phyloP scores from a whole-genome alignment of 108 stramenopile genomes.

The Cylindrotheca closterium region DNA sequence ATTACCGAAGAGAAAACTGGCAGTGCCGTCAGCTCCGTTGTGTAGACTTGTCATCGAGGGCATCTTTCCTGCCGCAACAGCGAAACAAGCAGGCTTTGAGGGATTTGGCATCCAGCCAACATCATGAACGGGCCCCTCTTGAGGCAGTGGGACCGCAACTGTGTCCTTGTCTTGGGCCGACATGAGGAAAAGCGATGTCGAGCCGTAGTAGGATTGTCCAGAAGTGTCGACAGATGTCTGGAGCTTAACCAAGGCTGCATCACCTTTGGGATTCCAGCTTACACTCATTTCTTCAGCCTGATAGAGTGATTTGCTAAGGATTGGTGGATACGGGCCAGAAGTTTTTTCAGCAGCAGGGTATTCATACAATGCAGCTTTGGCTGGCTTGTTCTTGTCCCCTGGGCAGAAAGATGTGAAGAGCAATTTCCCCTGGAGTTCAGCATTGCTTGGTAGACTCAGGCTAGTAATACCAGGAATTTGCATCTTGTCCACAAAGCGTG shows the following conservation, averaged over 20 bases:
- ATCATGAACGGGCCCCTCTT: slow-evolving; percentile 77
- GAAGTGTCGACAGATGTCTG: slow-evolving; percentile 93
- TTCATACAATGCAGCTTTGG: slow-evolving; percentile 64
- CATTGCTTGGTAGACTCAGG: slow-evolving; percentile 50
- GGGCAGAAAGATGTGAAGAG: slow-evolving; percentile 82
- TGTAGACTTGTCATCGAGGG: slow-evolving; percentile 89
- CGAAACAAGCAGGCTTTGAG: slow-evolving; percentile 69
- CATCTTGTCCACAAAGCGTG: slow-evolving; percentile 54
- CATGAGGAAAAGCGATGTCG: slow-evolving; percentile 85
- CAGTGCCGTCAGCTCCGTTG: slow-evolving; percentile 86
- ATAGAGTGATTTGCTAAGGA: slow-evolving; percentile 74
- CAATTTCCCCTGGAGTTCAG: slow-evolving; percentile 19
- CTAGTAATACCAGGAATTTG: slow-evolving; percentile 53
- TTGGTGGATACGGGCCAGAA: slow-evolving; percentile 37
- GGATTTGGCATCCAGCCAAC: slow-evolving; percentile 90
- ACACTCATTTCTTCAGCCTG: slow-evolving; percentile 77
- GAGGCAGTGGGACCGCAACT: slow-evolving; percentile 68
- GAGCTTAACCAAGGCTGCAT: slow-evolving; percentile 73
- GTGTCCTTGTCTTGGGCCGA: slow-evolving; percentile 47
- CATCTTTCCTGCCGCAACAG: slow-evolving; percentile 91
- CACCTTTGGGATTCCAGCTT: slow-evolving; percentile 78
- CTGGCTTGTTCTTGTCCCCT: slow-evolving; percentile 89
- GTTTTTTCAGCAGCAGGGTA: slow-evolving; percentile 33
- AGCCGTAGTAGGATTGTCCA: slow-evolving; percentile 94
- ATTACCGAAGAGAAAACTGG: slow-evolving; percentile 92